Conservation (phyloP, 2,329 filamentous ascomycete species). For the Fusarium miscanthi region DNA sequence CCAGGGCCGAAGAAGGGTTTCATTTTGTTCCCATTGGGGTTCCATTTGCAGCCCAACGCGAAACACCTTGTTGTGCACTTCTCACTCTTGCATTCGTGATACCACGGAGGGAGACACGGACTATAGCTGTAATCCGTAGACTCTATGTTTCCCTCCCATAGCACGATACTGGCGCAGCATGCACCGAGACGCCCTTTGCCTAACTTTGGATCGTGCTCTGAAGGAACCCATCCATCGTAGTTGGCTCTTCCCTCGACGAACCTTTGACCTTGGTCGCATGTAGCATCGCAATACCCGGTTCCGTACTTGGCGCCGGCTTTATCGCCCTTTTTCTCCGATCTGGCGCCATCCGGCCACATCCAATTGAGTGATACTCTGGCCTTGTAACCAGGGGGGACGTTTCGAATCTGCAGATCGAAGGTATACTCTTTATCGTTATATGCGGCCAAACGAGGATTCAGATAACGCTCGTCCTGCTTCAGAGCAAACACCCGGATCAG, state of each 20-base stretch:
- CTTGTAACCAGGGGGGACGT: constrained; percentile 75
- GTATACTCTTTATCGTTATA: constrained; percentile 68
- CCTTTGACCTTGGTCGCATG: constrained; percentile 64
- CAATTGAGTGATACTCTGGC: constrained; percentile 74
- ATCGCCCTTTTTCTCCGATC: constrained; percentile 61
- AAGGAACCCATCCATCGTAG: constrained; percentile 61
- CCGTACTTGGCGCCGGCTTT: constrained; percentile 68
- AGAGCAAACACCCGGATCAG: constrained; percentile 71
- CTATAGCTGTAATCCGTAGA: constrained; percentile 73
- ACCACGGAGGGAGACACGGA: constrained; percentile 63
- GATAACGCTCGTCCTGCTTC: constrained; percentile 68
- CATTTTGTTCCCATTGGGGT: constrained; percentile 67
- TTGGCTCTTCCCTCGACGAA: constrained; percentile 67
- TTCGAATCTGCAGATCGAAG: constrained; percentile 76
- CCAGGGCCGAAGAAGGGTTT: constrained; percentile 68
- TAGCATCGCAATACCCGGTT: constrained; percentile 64
- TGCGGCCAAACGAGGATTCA: constrained; percentile 68
- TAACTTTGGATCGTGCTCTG: constrained; percentile 63
- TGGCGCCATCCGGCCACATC: constrained; percentile 69
- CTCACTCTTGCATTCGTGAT: constrained; percentile 62
- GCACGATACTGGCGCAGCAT: constrained; percentile 71
- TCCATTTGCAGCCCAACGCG: constrained; percentile 76
- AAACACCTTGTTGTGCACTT: constrained; percentile 69
- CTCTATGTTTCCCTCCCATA: constrained; percentile 73
- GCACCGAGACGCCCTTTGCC: constrained; percentile 62